These are phyloP conservation scores for Pseudotulostoma volvatum DNA, from an alignment of 495 filamentous ascomycete genomes.

Conservation along the genomic window DNA sequence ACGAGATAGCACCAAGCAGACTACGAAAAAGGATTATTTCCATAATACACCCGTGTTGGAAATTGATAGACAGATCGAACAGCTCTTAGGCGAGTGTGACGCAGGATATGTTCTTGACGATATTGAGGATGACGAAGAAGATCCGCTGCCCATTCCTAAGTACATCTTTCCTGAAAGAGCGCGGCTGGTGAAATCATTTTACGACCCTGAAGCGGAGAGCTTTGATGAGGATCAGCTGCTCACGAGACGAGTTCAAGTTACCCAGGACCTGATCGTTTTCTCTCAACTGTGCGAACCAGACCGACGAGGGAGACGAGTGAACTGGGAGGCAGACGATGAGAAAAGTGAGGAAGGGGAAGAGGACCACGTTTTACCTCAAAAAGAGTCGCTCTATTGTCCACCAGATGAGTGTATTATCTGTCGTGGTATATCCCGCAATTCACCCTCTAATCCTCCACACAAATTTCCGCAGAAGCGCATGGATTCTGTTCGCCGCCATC, in stretches of 20 bases:
- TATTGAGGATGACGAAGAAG: slow-evolving; percentile 8
- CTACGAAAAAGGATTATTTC: slow-evolving; percentile 17
- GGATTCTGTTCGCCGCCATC: slow-evolving; percentile 16
- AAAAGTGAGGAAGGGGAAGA: neutral
- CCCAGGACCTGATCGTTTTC: slow-evolving; percentile 15
- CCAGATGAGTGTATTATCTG: slow-evolving; percentile 16
- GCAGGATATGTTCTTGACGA: slow-evolving; percentile 6
- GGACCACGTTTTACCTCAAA: neutral
- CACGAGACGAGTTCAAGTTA: slow-evolving; percentile 13
- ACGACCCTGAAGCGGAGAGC: no score
- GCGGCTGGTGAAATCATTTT: slow-evolving; percentile 15
- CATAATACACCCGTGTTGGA: slow-evolving; percentile 12
- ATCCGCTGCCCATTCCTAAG: slow-evolving; percentile 7
- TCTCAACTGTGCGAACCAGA: slow-evolving; percentile 10
- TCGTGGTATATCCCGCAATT: slow-evolving; percentile 13
- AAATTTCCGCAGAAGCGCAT: slow-evolving; percentile 13
- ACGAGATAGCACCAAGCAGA: slow-evolving; percentile 9
- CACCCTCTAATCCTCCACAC: slow-evolving; percentile 13
- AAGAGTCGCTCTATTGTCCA: slow-evolving; percentile 5
- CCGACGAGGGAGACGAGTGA: slow-evolving; percentile 10
- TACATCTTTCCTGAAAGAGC: slow-evolving; percentile 15
- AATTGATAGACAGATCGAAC: slow-evolving; percentile 14
- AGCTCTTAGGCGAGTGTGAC: slow-evolving; percentile 10
- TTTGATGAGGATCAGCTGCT: no score
- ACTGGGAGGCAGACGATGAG: slow-evolving; percentile 9